phyloP scores from a whole-genome alignment of 495 filamentous ascomycete species.

The Parathielavia hyrcaniae region DNA sequence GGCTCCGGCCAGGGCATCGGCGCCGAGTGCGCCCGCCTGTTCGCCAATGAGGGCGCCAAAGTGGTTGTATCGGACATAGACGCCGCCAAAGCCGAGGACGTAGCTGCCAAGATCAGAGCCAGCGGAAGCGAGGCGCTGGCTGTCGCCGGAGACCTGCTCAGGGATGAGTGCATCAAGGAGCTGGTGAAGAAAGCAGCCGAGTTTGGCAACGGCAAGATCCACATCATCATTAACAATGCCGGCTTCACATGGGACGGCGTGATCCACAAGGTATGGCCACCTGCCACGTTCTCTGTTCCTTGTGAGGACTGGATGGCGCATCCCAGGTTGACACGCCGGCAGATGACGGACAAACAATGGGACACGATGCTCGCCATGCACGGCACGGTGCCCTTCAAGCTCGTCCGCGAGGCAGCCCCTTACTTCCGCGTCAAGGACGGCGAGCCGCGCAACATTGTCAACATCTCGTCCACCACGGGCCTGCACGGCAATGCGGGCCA shows the following conservation, averaged over 20 bases:
- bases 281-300: background rate
- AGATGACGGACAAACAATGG: conserved; percentile 90
- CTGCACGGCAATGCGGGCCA: conserved; percentile 81
- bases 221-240: conserved; percentile 84
- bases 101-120: conserved; percentile 60
- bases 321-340: conserved; percentile 1
- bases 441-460: conserved; percentile 70
- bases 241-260: conserved; percentile 86
- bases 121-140: conserved; percentile 58
- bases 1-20: conserved; percentile 86
- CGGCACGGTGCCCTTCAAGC: conserved; percentile 74
- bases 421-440: conserved; percentile 84
- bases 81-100: conserved; percentile 56
- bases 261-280: conserved; percentile 63
- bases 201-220: conserved; percentile 79
- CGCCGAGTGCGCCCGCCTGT: conserved; percentile 71
- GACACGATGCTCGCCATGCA: conserved; percentile 76
- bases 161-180: conserved; percentile 56
- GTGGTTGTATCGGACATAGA: conserved; percentile 81
- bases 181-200: conserved; percentile 68
- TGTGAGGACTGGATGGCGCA: background rate
- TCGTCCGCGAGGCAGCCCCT: conserved; percentile 69
- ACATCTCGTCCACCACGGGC: conserved; percentile 72
- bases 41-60: conserved; percentile 79
- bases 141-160: conserved; percentile 66